Percentiles rank a stretch among this genome's conserved stretches.
phyloP scores from a whole-genome alignment of 2,329 filamentous ascomycete species.

The Blastomyces emzantsi region DNA sequence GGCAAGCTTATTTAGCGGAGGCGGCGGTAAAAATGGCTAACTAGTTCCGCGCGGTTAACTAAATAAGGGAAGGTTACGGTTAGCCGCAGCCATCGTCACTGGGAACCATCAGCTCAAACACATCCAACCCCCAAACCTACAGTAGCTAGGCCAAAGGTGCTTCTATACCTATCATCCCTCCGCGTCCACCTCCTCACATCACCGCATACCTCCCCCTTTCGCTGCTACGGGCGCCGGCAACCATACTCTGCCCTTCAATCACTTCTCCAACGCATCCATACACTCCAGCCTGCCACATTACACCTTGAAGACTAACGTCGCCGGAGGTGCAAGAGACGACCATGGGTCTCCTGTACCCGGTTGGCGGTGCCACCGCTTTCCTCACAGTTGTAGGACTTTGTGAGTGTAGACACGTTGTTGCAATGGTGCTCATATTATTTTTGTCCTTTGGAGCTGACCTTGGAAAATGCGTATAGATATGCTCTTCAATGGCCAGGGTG shows the following conservation, averaged over 20 bases:
- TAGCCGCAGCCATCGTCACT: background rate
- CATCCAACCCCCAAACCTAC: background rate
- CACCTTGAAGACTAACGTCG: constrained; percentile 12
- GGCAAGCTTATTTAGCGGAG: background rate
- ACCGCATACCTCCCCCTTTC: background rate
- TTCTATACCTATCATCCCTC: background rate
- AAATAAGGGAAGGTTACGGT: background rate
- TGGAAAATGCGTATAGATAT: constrained; percentile 58
- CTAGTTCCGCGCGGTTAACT: constrained; percentile 1
- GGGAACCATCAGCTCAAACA: background rate
- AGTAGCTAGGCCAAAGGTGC: background rate
- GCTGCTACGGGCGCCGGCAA: constrained; percentile 9
- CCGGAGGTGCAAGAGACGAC: constrained; percentile 23
- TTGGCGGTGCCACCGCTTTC: constrained; percentile 58
- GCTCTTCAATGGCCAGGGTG: constrained; percentile 94
- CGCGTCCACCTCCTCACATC: background rate
- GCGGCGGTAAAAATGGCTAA: constrained; percentile 1
- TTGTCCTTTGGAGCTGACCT: constrained; percentile 9
- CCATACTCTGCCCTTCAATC: background rate
- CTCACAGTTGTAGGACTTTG: constrained; percentile 68
- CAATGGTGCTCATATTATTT: constrained; percentile 7
- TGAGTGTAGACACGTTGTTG: constrained; percentile 43
- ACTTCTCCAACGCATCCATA: background rate
- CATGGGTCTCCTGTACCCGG: constrained; percentile 67
- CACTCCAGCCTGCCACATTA: constrained; percentile 2